These are phyloP conservation scores for Curvularia sp. DNA, from an alignment of 2,329 filamentous ascomycete genomes.

Conservation along the genomic window DNA sequence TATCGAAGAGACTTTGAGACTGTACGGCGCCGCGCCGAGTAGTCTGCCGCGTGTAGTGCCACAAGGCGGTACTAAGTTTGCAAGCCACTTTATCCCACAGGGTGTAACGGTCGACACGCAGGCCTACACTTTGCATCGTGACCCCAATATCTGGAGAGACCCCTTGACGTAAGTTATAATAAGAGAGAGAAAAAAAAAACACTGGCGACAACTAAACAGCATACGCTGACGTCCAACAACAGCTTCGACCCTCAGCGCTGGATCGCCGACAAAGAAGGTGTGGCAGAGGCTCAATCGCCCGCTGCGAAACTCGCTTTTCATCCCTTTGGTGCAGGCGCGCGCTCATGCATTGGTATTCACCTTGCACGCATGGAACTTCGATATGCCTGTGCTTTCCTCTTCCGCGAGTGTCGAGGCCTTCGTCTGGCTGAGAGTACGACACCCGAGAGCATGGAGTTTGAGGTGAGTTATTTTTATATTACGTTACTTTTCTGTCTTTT, in stretches of 20 bases:
- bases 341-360: constrained; percentile 74
- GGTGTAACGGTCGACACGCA: constrained; percentile 52
- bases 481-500: neutral
- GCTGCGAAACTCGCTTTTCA: constrained; percentile 64
- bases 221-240: neutral
- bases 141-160: constrained; percentile 40
- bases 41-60: constrained; percentile 50
- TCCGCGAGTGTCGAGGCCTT: constrained; percentile 54
- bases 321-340: constrained; percentile 72
- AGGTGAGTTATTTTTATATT: constrained; percentile 14
- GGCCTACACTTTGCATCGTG: constrained; percentile 52
- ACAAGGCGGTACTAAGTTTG: constrained; percentile 44
- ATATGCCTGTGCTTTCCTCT: constrained; percentile 61
- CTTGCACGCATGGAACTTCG: constrained; percentile 68
- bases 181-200: neutral
- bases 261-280: constrained; percentile 33
- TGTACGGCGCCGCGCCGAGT: constrained; percentile 48
- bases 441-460: constrained; percentile 54
- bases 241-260: constrained; percentile 49
- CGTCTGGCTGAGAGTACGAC: constrained; percentile 38
- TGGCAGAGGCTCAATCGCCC: constrained; percentile 35
- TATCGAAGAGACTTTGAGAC: constrained; percentile 52
- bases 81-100: constrained; percentile 47
- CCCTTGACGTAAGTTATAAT: constrained; percentile 31
- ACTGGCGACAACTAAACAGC: no score